phyloP scores from a whole-genome alignment of 257 asterid genomes.

The Penstemon newberryi region DNA sequence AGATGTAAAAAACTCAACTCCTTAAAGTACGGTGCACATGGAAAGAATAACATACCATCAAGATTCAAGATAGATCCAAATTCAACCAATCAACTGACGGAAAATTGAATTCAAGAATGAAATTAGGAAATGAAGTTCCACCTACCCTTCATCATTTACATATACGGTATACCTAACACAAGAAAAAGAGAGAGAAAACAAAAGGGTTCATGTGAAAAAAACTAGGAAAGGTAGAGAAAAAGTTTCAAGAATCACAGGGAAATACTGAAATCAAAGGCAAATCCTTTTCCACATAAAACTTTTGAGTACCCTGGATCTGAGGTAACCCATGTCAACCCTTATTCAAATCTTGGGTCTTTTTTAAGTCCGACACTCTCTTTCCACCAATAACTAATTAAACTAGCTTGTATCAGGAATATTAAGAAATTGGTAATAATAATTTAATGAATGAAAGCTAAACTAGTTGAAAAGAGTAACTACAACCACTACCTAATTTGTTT shows the following conservation, averaged over 20 bases:
- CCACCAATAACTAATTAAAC: conserved; percentile 40
- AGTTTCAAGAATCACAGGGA: conserved; percentile 69
- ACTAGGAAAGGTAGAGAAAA: conserved; percentile 42
- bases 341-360: conserved; percentile 42
- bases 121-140: conserved; percentile 27
- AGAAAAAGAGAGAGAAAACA: conserved; percentile 19
- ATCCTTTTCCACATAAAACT: conserved; percentile 37
- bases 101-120: too few relatives aligned
- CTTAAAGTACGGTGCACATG: conserved; percentile 14
- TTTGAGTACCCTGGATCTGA: conserved; percentile 84
- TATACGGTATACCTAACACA: conserved; percentile 32
- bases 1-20: conserved; percentile 19
- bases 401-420: conserved; percentile 20
- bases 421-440: too few relatives aligned
- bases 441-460: conserved; percentile 11
- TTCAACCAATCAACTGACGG: conserved; percentile 38
- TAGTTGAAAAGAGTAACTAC: conserved; percentile 1
- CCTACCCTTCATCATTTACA: conserved; percentile 26
- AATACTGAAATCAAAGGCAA: conserved; percentile 54
- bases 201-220: conserved; percentile 53
- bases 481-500: conserved; percentile 5
- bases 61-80: conserved; percentile 31
- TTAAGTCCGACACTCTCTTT: conserved; percentile 41
- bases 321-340: conserved; percentile 72
- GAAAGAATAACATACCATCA: conserved; percentile 7